phyloP scores from a whole-genome alignment of 2,329 filamentous ascomycete species.

The Harringtonia lauricola region DNA sequence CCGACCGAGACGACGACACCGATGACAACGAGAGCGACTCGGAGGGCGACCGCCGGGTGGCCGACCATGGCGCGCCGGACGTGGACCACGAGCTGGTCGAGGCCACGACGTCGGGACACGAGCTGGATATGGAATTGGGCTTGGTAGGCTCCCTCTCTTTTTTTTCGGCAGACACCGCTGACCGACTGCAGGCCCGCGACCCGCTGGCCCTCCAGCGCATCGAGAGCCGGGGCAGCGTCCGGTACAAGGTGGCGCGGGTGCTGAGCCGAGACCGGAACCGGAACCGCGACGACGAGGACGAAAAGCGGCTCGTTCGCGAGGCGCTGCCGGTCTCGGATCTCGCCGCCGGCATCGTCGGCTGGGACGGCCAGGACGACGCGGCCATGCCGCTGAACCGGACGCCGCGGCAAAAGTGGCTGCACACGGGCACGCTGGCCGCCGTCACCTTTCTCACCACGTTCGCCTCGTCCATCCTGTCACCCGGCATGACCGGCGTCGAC shows the following conservation, averaged over 20 bases:
- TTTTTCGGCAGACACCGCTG: not conserved
- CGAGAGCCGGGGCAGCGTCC: conserved; percentile 4
- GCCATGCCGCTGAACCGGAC: conserved; percentile 49
- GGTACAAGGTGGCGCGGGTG: not conserved
- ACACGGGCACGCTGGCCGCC: conserved; percentile 40
- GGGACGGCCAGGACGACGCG: conserved; percentile 48
- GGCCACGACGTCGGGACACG: not conserved
- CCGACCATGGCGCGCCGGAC: not conserved
- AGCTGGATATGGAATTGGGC: not conserved
- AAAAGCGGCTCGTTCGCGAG: not conserved
- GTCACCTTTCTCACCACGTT: conserved; percentile 57
- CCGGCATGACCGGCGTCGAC: conserved; percentile 32
- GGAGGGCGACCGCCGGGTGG: not conserved
- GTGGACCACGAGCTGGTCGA: conserved; percentile 5
- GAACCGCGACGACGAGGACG: not conserved
- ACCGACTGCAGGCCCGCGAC: not conserved
- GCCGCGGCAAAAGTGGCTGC: conserved; percentile 43
- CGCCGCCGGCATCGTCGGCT: conserved; percentile 42
- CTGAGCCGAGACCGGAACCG: not conserved
- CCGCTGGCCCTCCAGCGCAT: not conserved
- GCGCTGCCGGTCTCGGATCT: conserved; percentile 39
- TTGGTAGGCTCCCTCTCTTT: no score
- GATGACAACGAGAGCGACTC: not conserved
- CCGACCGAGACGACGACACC: not conserved
- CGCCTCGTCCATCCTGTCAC: conserved; percentile 50